phyloP scores from a whole-genome alignment of 1,284 basidiomycete species.

The Dichomitus squalens region DNA sequence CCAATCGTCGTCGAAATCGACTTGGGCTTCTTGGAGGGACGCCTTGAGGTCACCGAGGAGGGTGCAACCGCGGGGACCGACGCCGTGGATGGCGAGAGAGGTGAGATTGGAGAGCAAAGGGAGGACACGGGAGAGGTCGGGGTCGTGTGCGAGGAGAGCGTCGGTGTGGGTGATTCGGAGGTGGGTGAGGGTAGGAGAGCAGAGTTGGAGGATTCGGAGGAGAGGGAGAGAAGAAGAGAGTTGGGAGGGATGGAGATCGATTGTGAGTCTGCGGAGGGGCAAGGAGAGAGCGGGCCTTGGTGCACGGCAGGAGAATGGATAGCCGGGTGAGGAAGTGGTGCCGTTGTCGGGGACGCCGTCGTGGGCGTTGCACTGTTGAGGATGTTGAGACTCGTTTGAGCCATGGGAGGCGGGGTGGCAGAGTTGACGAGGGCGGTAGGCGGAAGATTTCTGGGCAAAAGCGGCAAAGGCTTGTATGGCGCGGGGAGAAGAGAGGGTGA shows the following conservation, averaged over 20 bases:
- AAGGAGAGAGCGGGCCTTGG: no score
- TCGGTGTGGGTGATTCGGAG: constrained; percentile 14
- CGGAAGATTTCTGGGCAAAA: no score
- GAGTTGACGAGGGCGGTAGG: no score
- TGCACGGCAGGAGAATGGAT: no score
- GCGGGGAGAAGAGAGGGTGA: no score
- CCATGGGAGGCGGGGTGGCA: no score
- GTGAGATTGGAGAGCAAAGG: neutral
- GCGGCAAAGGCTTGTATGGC: no score
- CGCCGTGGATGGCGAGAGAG: constrained; percentile 3
- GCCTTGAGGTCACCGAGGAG: constrained; percentile 2
- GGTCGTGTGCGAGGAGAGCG: constrained; percentile 9
- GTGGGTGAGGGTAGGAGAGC: constrained; percentile 5
- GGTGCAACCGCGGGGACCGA: constrained; percentile 14
- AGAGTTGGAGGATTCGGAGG: neutral
- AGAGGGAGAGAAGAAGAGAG: neutral
- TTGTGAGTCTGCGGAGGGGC: no score
- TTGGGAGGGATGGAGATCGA: neutral
- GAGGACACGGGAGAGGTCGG: neutral
- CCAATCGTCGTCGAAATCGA: constrained; percentile 18
- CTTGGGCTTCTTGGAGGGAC: constrained; percentile 6
- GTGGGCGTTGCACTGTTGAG: no score
- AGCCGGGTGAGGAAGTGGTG: no score
- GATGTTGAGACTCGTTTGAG: no score
- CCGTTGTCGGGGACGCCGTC: no score